A percentile compares a stretch with the other conserved stretches of the same genome.
Evolutionary conservation across 1,284 basidiomycete genomes (phyloP).

Genomic region (Boletus semigastroideus): DNA sequence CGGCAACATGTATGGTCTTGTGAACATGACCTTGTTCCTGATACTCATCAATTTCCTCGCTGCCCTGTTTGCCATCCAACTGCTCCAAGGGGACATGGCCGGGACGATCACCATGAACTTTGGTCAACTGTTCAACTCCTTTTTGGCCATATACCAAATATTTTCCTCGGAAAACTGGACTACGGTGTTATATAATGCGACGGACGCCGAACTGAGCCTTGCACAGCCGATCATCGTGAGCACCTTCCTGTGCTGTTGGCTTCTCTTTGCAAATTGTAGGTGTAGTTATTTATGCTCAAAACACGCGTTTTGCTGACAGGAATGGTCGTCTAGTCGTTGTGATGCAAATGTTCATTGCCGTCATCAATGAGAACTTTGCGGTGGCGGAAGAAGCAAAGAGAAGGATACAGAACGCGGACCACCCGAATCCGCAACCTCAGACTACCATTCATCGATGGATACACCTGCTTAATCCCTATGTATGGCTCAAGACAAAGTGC

Average conservation of each 20-base stretch:
- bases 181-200: constrained; percentile 71
- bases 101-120: constrained; percentile 70
- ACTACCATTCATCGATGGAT: constrained; percentile 67
- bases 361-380: constrained; percentile 97
- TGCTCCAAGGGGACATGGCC: constrained; percentile 78
- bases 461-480: constrained; percentile 84
- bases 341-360: constrained; percentile 98
- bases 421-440: constrained; percentile 57
- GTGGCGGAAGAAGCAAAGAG: constrained; percentile 92
- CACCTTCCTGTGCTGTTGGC: constrained; percentile 83
- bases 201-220: constrained; percentile 61
- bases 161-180: constrained; percentile 98
- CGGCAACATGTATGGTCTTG: constrained; percentile 88
- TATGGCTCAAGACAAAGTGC: constrained; percentile 74
- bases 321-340: constrained; percentile 70
- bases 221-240: constrained; percentile 76
- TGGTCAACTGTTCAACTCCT: constrained; percentile 87
- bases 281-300: constrained; percentile 5
- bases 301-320: constrained; percentile 2
- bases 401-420: constrained; percentile 74
- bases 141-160: constrained; percentile 88
- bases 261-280: constrained; percentile 92
- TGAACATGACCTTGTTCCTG: constrained; percentile 94
- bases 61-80: constrained; percentile 76
- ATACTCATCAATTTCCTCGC: constrained; percentile 88